phyloP scores from a whole-genome alignment of 2,329 filamentous ascomycete genomes.

The Ceratocystis cubensis region DNA sequence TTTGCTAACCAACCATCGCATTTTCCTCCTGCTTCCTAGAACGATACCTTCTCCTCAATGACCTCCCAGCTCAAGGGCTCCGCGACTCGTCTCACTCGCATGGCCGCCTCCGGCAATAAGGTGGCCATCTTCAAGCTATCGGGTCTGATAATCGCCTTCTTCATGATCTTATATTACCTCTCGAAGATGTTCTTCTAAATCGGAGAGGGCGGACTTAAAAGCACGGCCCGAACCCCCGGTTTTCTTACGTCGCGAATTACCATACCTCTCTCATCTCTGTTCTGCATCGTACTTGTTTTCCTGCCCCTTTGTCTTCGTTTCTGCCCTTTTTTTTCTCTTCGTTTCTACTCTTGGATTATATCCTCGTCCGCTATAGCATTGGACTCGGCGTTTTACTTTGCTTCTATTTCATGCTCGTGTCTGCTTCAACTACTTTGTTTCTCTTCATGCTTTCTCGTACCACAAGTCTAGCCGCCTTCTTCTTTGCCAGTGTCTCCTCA shows the following conservation, averaged over 20 bases:
- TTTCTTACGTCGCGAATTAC: not conserved
- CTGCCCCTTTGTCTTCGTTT: slow-evolving; percentile 8
- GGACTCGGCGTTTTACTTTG: slow-evolving; percentile 7
- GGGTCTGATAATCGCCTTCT: slow-evolving; percentile 61
- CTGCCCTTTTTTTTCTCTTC: not conserved
- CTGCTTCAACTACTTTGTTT: not conserved
- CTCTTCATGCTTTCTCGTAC: not conserved
- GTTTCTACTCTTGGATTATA: not conserved
- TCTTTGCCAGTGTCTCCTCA: not conserved
- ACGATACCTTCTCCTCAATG: slow-evolving; percentile 85
- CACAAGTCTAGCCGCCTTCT: not conserved
- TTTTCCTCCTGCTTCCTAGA: slow-evolving; percentile 36
- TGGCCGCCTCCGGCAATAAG: slow-evolving; percentile 84
- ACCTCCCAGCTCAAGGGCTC: slow-evolving; percentile 70
- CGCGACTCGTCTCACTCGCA: slow-evolving; percentile 67
- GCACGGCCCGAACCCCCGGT: not conserved
- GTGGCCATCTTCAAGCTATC: slow-evolving; percentile 82
- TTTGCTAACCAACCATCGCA: not conserved
- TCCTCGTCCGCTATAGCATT: not conserved
- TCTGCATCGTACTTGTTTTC: not conserved
- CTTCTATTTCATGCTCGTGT: not conserved
- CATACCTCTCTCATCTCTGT: not conserved
- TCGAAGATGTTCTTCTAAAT: slow-evolving; percentile 47
- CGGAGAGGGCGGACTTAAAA: slow-evolving; percentile 19
- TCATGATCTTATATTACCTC: slow-evolving; percentile 66